Evolutionary conservation across 2,329 filamentous ascomycete species (phyloP), one percentile per base, ranked within the genome.

Genomic region (Fusarium sp.): DNA sequence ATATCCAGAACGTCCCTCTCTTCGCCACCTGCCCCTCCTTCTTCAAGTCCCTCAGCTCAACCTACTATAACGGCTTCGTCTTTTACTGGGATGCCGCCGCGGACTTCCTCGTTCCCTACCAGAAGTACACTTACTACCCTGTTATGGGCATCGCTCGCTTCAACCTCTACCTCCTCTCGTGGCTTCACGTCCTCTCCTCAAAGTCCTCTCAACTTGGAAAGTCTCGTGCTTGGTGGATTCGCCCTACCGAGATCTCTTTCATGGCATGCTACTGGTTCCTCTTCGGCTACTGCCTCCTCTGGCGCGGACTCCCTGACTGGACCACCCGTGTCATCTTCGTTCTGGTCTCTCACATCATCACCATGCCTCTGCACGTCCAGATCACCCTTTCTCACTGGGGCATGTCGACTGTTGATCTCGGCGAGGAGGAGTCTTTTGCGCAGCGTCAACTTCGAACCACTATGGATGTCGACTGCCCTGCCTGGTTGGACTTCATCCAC

Each of bases 331-430:
- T 92, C 61, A 77, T 80, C 51, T 93, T 90, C 70, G 84, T 92
- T 4, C 78, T 92, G 42, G 81, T 91, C 56, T 88, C 85, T 28
- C 90, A 92, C 77, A 84, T 89, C 49, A 79, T 90, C 74, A 90
- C 89, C 30, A 88, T 90, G 83, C 89, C 89, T 1, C 83, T 92
- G 23, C 90, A 93, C 75, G 84, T 92, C 3, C 90, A 92, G 72
- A 91, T 93, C 77, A 92, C 90, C 0, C 85, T 92, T 11, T 90
- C 87, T 2, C 90, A 93, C 79, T 92, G 90, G 83, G 90, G 88
- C 63, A 93, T 92, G 90, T 88, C 87, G 25, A 91, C 88, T 4
- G 80, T 86, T 0, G 88, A 91, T 66, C 82, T 91, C 4, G 89
- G 89, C 62, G 84, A 87, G 48, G 81, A 83, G 57, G 90, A 92